Evolutionary conservation across 2,329 filamentous ascomycete species (phyloP).

Genomic region (Botrytis squamosa): DNA sequence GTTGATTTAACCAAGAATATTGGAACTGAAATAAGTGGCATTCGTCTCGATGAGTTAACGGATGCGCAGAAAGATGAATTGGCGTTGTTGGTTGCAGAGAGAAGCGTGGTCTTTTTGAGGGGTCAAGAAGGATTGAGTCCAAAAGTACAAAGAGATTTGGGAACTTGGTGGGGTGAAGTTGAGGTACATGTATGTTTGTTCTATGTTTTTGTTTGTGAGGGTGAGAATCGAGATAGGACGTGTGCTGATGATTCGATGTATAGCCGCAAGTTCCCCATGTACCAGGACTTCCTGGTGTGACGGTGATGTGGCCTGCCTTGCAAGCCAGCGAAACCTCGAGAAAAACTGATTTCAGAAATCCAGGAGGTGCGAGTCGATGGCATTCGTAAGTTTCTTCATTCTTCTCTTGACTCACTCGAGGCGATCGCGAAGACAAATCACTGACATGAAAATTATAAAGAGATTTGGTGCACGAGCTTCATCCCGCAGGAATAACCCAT

Average conservation of each 20-base stretch:
- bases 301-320: constrained; percentile 69
- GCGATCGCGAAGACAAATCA: neutral
- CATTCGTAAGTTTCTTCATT: constrained; percentile 47
- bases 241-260: constrained; percentile 17
- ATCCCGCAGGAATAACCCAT: constrained; percentile 69
- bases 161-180: constrained; percentile 62
- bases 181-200: constrained; percentile 61
- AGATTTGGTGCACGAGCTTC: constrained; percentile 68
- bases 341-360: constrained; percentile 61
- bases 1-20: constrained; percentile 48
- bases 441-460: constrained; percentile 8
- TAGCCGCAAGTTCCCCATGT: constrained; percentile 71
- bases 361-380: constrained; percentile 67
- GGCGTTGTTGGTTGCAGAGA: constrained; percentile 44
- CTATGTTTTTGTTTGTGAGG: neutral
- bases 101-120: constrained; percentile 42
- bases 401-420: neutral
- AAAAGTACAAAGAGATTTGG: constrained; percentile 61
- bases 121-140: constrained; percentile 50
- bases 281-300: constrained; percentile 62
- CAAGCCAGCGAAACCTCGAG: constrained; percentile 54
- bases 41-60: constrained; percentile 43
- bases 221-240: neutral
- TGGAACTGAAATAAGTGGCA: constrained; percentile 44
- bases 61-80: constrained; percentile 45